Evolutionary conservation across 768 basidiomycete genomes (phyloP), one percentile per base, ranked within the genome.

Genomic region (Termitomyces sp.): DNA sequence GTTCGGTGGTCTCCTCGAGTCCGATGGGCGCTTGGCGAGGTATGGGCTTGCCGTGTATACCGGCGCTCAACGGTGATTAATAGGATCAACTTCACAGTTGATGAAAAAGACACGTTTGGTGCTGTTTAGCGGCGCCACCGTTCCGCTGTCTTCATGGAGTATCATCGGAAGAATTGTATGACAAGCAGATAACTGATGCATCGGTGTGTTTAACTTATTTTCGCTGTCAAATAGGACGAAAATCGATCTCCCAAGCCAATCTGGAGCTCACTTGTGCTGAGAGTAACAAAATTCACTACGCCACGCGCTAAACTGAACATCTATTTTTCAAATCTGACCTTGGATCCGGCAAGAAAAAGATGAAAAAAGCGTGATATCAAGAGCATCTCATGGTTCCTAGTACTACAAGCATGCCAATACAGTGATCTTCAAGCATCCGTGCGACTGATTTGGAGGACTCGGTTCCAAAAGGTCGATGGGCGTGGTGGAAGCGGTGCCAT

Each of bases 91-190:
- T n/a, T n/a, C n/a, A n/a, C n/a, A n/a, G n/a, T n/a, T 9, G 27
- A 39, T 42, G 7, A 53, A 13, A 18, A 24, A 33, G 34, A 24
- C 32, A 43, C n/a, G 51, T 13, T 27, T 30, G 14, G 13, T 13
- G 20, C 48, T 49, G 40, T 53, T 10, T 22, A 18, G 30, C 34
- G 55, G 20, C 37, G 55, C 55, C 45, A 56, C 44, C 32, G 24
- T 45, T 56, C 26, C 34, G 45, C 27, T 48, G 18, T 48, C 30
- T 33, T 32, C 30, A 34, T 45, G 58, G 58, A 59, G 26, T 22
- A 59, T 55, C 58, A 22, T 59, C 58, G 58, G 58, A 36, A 33
- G 39, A 50, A 51, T 26, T 27, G n/a, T 20, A 39, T 54, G 42
- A 14, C 34, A n/a, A 59, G 20, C 5, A 42, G 40, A 20, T 9